Conservation (phyloP, 345 rosid genomes). For the Eucalyptus shirleyi region DNA sequence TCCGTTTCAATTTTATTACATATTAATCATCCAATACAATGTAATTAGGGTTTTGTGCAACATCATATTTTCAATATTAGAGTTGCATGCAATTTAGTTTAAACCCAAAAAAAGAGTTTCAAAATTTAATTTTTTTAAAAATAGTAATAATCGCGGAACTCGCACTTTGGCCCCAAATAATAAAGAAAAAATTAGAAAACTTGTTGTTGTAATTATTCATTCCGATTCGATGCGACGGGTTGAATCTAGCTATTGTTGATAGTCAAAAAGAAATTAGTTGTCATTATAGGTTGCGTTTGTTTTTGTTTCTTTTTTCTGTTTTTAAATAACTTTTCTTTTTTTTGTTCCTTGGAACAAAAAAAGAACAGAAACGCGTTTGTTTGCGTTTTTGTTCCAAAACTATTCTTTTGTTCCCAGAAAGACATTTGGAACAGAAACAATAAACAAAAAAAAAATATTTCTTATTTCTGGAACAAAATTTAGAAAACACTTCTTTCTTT, state of each 20-base stretch:
- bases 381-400: too few relatives aligned
- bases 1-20: neutral
- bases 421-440: too few relatives aligned
- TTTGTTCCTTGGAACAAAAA: too few relatives aligned
- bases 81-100: neutral
- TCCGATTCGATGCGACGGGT: neutral
- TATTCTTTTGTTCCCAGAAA: too few relatives aligned
- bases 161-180: neutral
- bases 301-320: too few relatives aligned
- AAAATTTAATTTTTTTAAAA: rapidly evolving
- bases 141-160: neutral
- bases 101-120: neutral
- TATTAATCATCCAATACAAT: rapidly evolving
- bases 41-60: neutral
- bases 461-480: too few relatives aligned
- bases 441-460: too few relatives aligned
- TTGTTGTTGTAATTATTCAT: rapidly evolving
- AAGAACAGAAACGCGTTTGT: too few relatives aligned
- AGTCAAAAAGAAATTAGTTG: neutral
- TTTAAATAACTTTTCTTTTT: too few relatives aligned
- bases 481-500: too few relatives aligned
- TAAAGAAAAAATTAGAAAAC: neutral
- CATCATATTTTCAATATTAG: neutral
- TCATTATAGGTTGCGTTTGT: neutral
- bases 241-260: neutral